A percentile compares a stretch with the other conserved stretches of the same genome.
Conservation (phyloP, 176 grass and related monocot species). For the Oryza glaberrima region DNA sequence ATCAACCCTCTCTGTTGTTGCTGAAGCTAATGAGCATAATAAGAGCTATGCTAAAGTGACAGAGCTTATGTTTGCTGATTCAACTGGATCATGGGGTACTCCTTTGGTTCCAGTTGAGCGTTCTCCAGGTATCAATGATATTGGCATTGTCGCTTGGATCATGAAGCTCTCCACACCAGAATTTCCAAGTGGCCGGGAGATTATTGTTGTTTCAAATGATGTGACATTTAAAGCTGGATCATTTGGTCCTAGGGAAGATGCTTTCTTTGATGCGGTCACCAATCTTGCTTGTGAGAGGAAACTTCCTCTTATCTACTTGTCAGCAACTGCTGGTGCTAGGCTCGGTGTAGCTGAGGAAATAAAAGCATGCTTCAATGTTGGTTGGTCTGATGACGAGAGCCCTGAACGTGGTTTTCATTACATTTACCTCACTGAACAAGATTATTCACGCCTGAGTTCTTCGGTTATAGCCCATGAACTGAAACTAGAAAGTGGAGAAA, state of each 20-base stretch:
- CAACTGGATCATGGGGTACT: slow-evolving; percentile 75
- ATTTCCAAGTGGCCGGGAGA: slow-evolving; percentile 82
- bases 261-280: slow-evolving; percentile 91
- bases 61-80: slow-evolving; percentile 78
- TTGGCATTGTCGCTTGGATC: slow-evolving; percentile 92
- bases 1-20: slow-evolving; percentile 50
- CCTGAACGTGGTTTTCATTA: slow-evolving; percentile 98
- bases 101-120: slow-evolving; percentile 71
- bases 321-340: slow-evolving; percentile 94
- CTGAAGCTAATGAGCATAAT: slow-evolving; percentile 50
- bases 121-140: slow-evolving; percentile 71
- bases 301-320: slow-evolving; percentile 92
- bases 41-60: slow-evolving; percentile 64
- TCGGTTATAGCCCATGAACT: slow-evolving; percentile 94
- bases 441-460: slow-evolving; percentile 68
- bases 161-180: slow-evolving; percentile 95
- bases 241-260: slow-evolving; percentile 96
- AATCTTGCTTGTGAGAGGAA: slow-evolving; percentile 92
- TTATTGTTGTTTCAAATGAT: slow-evolving; percentile 97
- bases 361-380: slow-evolving; percentile 90
- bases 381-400: slow-evolving; percentile 82
- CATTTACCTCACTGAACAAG: slow-evolving; percentile 87
- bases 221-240: slow-evolving; percentile 93
- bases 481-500: slow-evolving; percentile 84
- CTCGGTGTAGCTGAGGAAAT: slow-evolving; percentile 94